Conservation (phyloP, 495 filamentous ascomycete species). For the Xylaria longipes region DNA sequence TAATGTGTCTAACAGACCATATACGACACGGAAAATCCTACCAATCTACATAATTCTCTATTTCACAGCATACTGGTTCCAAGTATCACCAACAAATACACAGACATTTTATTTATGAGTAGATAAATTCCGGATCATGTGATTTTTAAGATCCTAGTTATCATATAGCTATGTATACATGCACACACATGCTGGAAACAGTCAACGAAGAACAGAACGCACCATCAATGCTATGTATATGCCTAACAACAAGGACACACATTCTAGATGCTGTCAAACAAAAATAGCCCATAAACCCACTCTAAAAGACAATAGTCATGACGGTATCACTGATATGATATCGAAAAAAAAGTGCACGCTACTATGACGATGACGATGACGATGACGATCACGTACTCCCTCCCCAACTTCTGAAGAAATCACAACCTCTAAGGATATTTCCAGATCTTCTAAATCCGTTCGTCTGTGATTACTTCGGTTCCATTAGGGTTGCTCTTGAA, state of each 20-base stretch:
- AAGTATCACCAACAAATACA: not conserved
- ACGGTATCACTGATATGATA: slow-evolving; percentile 40
- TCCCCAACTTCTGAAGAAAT: not conserved
- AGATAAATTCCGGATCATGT: not conserved
- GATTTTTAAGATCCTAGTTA: not conserved
- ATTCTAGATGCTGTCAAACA: not conserved
- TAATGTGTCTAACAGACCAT: not conserved
- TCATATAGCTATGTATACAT: not conserved
- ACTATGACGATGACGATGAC: slow-evolving; percentile 20
- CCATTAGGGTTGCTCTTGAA: not conserved
- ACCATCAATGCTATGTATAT: not conserved
- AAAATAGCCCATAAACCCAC: not conserved
- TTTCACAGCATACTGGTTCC: not conserved
- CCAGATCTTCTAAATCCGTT: not conserved
- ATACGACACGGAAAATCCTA: not conserved
- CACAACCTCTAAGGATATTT: not conserved
- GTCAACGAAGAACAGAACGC: not conserved
- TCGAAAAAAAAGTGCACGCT: slow-evolving; percentile 21
- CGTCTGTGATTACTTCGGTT: not conserved
- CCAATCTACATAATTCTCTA: not conserved
- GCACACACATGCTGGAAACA: not conserved
- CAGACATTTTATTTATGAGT: not conserved
- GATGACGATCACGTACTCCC: not conserved
- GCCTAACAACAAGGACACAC: not conserved
- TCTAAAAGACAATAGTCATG: slow-evolving; percentile 17